Evolutionary conservation across 208 protist genomes (phyloP).

Genomic region (Sergeia podlipaevii): DNA sequence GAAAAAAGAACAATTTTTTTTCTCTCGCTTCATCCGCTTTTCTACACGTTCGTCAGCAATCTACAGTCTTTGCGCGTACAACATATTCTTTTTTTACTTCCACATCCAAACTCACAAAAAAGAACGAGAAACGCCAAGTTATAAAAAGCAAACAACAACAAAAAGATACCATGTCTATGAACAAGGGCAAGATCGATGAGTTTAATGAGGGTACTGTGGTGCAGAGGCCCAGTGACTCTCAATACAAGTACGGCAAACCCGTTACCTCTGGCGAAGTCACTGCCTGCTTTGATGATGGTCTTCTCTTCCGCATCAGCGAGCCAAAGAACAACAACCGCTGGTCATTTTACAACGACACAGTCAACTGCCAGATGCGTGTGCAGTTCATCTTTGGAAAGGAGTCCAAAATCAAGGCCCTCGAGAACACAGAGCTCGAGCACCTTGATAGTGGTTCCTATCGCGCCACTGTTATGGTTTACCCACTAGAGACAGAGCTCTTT

Average conservation of each 20-base stretch:
- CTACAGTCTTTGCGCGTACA: no score
- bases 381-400: slow-evolving; percentile 63
- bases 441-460: slow-evolving; percentile 36
- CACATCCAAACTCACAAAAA: neutral
- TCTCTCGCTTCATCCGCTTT: neutral
- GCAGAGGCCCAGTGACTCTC: slow-evolving; percentile 10
- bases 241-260: slow-evolving; percentile 19
- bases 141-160: slow-evolving; percentile 16
- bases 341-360: slow-evolving; percentile 86
- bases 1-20: neutral
- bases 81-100: slow-evolving; percentile 3
- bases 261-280: slow-evolving; percentile 52
- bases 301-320: slow-evolving; percentile 74
- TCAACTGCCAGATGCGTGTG: slow-evolving; percentile 70
- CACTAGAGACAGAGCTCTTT: slow-evolving; percentile 74
- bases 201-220: slow-evolving; percentile 73
- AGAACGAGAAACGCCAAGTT: neutral
- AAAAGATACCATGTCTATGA: slow-evolving; percentile 11
- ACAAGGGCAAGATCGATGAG: slow-evolving; percentile 54
- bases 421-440: slow-evolving; percentile 49
- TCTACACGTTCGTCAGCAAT: neutral
- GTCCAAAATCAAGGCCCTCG: slow-evolving; percentile 54
- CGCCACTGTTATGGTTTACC: slow-evolving; percentile 65
- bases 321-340: slow-evolving; percentile 51
- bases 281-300: slow-evolving; percentile 59